phyloP scores from a whole-genome alignment of 495 filamentous ascomycete genomes.

The Entonaema liquescens region DNA sequence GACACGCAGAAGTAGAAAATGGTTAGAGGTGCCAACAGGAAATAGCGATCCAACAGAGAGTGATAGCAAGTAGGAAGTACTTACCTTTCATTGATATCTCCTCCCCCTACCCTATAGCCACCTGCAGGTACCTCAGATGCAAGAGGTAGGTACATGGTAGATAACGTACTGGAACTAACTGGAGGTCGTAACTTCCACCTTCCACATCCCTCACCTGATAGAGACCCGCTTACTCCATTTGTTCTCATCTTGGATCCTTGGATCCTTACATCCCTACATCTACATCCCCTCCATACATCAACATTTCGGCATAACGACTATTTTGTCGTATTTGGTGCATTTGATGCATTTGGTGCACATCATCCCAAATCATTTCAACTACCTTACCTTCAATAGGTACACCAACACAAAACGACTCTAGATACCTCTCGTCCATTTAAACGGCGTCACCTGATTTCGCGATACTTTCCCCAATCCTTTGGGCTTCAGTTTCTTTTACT shows the following conservation, averaged over 20 bases:
- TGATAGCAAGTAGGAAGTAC: background rate
- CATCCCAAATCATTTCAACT: conserved; percentile 8
- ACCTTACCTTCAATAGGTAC: conserved; percentile 2
- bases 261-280: too few relatives aligned
- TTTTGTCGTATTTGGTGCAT: background rate
- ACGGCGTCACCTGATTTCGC: conserved; percentile 21
- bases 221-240: conserved; percentile 18
- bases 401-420: too few relatives aligned
- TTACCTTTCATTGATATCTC: background rate
- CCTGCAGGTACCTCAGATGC: too few relatives aligned
- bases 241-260: too few relatives aligned
- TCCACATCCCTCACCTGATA: conserved; percentile 19
- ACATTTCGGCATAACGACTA: background rate
- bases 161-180: too few relatives aligned
- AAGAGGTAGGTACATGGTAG: too few relatives aligned
- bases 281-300: too few relatives aligned
- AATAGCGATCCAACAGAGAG: background rate
- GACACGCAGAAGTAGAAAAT: background rate
- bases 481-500: background rate
- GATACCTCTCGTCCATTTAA: background rate
- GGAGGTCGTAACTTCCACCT: background rate
- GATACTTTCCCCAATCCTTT: background rate
- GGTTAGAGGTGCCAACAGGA: background rate
- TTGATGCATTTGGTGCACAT: too few relatives aligned
- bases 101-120: too few relatives aligned